Percentiles rank a stretch among this genome's conserved stretches.
Evolutionary conservation across 2,329 filamentous ascomycete species (phyloP).

Genomic region (Monosporascus sp.): DNA sequence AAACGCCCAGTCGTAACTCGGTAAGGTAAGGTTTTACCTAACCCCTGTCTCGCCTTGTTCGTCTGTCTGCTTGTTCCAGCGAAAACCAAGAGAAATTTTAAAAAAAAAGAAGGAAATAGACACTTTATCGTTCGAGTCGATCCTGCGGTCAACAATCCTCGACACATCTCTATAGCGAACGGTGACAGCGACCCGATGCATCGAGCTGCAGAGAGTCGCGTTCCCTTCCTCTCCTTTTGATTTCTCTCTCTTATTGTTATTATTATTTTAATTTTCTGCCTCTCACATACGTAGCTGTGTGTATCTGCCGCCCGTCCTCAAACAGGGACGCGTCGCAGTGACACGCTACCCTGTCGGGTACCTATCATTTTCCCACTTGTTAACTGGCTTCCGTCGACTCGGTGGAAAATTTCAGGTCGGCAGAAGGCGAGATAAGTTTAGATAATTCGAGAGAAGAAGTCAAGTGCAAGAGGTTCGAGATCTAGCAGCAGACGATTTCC

Average conservation of each 20-base stretch:
- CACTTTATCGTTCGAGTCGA: background rate
- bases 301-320: background rate
- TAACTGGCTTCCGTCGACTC: background rate
- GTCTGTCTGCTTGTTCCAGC: background rate
- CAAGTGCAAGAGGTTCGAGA: conserved; percentile 32
- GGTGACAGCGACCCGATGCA: conserved; percentile 13
- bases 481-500: conserved; percentile 54
- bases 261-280: conserved; percentile 6
- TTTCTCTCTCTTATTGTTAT: conserved; percentile 9
- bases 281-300: background rate
- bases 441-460: conserved; percentile 2
- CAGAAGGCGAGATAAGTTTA: background rate
- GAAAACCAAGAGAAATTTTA: background rate
- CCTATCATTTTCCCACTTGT: background rate
- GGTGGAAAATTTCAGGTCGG: background rate
- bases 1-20: background rate
- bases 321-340: background rate
- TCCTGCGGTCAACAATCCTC: background rate
- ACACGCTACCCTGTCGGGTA: background rate
- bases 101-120: background rate
- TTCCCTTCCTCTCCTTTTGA: conserved; percentile 16
- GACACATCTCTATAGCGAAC: conserved; percentile 5
- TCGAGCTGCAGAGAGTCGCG: conserved; percentile 10
- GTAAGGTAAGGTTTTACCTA: background rate
- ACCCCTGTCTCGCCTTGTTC: background rate